A percentile compares a stretch with the other conserved stretches of the same genome.
phyloP scores from a whole-genome alignment of 2,329 filamentous ascomycete species.

The Penicillium crustosum region DNA sequence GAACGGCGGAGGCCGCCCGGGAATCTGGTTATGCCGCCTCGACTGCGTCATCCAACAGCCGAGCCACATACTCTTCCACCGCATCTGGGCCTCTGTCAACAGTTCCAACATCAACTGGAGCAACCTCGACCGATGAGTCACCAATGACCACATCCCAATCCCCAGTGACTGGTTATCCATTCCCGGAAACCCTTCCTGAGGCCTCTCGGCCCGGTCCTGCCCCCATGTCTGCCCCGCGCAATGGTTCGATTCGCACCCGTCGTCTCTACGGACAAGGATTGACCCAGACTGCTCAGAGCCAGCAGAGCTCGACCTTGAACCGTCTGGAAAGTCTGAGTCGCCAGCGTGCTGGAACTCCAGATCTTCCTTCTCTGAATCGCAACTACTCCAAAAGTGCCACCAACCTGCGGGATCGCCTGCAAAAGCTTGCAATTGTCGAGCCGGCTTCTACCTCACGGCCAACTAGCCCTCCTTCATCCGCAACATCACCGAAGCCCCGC shows the following conservation, averaged over 20 bases:
- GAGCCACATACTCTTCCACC: slow-evolving; percentile 82
- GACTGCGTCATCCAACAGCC: slow-evolving; percentile 68
- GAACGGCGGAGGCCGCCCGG: slow-evolving; percentile 41
- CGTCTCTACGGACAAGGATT: slow-evolving; percentile 81
- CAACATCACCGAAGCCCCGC: slow-evolving; percentile 40
- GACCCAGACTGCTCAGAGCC: slow-evolving; percentile 75
- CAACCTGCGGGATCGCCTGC: slow-evolving; percentile 59
- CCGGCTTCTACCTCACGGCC: slow-evolving; percentile 21
- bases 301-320: slow-evolving; percentile 73
- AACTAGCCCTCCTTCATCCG: slow-evolving; percentile 47
- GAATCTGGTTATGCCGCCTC: slow-evolving; percentile 51
- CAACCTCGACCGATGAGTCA: slow-evolving; percentile 76
- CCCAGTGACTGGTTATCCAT: slow-evolving; percentile 16
- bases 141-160: slow-evolving; percentile 49
- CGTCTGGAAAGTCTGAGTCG: slow-evolving; percentile 76
- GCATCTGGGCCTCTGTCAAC: slow-evolving; percentile 69
- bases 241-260: slow-evolving; percentile 67
- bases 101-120: slow-evolving; percentile 77
- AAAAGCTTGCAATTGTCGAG: slow-evolving; percentile 35
- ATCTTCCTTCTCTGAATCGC: slow-evolving; percentile 46
- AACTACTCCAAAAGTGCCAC: slow-evolving; percentile 59
- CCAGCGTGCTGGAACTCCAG: slow-evolving; percentile 60
- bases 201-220: slow-evolving; percentile 24
- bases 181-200: slow-evolving; percentile 24
- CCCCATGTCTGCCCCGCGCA: slow-evolving; percentile 52